Evolutionary conservation across 345 rosid species (phyloP).

Genomic region (Brassica carinata): DNA sequence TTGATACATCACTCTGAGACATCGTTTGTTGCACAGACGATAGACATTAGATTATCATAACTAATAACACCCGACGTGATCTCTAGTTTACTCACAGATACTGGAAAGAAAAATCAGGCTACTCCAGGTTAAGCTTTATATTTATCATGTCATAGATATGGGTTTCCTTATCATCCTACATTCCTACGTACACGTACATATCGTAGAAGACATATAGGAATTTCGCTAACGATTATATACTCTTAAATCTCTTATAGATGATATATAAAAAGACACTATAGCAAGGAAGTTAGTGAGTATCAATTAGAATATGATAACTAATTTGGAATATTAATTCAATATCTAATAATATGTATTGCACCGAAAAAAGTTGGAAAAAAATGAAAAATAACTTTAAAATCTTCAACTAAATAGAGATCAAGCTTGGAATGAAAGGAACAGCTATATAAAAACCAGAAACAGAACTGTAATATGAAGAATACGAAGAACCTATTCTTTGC

Average conservation of each 20-base stretch:
- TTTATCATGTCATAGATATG: too few species aligned
- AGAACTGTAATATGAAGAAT: background rate
- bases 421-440: background rate
- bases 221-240: background rate
- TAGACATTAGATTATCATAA: too few species aligned
- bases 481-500: background rate
- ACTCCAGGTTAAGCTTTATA: too few species aligned
- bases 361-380: too few species aligned
- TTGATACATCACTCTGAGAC: too few species aligned
- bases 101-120: too few species aligned
- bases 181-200: too few species aligned
- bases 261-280: background rate
- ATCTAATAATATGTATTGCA: background rate
- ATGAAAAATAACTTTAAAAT: background rate
- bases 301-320: background rate
- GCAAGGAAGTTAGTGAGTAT: background rate
- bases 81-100: too few species aligned
- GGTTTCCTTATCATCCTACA: too few species aligned
- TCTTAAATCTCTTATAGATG: background rate
- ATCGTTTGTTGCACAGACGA: too few species aligned
- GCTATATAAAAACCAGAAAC: background rate
- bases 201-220: background rate
- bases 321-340: background rate
- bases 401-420: background rate
- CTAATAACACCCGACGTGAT: too few species aligned